phyloP scores from a whole-genome alignment of 2,329 filamentous ascomycete genomes.

The Cadophora sp. region DNA sequence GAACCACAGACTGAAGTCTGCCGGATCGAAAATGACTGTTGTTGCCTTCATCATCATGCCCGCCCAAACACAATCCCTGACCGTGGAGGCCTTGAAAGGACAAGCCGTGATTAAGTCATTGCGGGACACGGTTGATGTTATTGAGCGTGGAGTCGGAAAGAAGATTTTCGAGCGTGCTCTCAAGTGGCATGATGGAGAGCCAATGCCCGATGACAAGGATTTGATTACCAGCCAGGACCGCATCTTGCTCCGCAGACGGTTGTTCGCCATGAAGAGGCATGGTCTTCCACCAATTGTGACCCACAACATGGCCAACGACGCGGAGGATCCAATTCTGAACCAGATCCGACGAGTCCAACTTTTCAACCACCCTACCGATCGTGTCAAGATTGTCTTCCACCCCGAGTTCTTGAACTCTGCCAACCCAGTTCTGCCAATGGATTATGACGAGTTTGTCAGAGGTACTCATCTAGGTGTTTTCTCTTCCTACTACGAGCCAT shows the following conservation, averaged over 20 bases:
- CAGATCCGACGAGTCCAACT: constrained; percentile 95
- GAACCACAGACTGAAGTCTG: constrained; percentile 88
- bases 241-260: constrained; percentile 84
- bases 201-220: constrained; percentile 95
- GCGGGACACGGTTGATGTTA: constrained; percentile 89
- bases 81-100: constrained; percentile 93
- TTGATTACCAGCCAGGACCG: constrained; percentile 91
- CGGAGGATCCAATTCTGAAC: constrained; percentile 92
- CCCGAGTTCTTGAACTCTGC: constrained; percentile 96
- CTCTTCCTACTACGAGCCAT: constrained; percentile 97
- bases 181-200: constrained; percentile 93
- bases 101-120: constrained; percentile 98
- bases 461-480: constrained; percentile 97
- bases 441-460: constrained; percentile 98
- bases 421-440: constrained; percentile 92
- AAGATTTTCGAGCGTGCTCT: constrained; percentile 94
- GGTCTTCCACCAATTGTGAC: constrained; percentile 93
- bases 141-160: constrained; percentile 90
- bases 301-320: constrained; percentile 97
- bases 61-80: constrained; percentile 91
- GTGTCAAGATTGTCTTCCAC: constrained; percentile 98
- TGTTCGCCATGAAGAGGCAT: constrained; percentile 97
- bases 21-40: constrained; percentile 89
- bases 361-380: constrained; percentile 93
- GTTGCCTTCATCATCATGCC: constrained; percentile 99